Evolutionary conservation across 1,284 basidiomycete species (phyloP), one percentile per base, ranked within the genome.

Genomic region (Caloboletus firmus): DNA sequence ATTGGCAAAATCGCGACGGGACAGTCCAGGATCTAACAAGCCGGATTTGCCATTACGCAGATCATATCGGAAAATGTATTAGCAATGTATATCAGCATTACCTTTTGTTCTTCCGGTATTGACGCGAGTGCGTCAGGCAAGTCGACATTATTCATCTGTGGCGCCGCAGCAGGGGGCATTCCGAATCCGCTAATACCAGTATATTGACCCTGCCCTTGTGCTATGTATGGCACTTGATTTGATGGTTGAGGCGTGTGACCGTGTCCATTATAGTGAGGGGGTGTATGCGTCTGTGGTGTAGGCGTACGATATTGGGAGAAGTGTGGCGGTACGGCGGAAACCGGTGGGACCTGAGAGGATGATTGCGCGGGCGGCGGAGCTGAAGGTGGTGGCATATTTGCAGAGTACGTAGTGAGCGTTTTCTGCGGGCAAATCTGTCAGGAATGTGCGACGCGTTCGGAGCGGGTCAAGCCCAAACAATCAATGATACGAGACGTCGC

Each of bases 41-140:
- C 18, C 20, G 41, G 28, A 35, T 45, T 35, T 34, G 35, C 43
- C 30, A 45, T 50, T 17, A 43, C 28, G 49, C 42, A 37, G 41
- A 58, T 52, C 46, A 22, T 41, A 40, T n/a, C n/a, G 32, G 22
- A 48, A 50, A 53, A 56, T 15, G 12, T 32, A 47, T 35, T 49
- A 47, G 39, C 49, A 48, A 37, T 50, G 39, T 17, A 47, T 49
- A 44, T 52, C 44, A 54, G 39, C 56, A 68, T 51, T 61, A 84
- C 86, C 74, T 82, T 86, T 62, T 89, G 86, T 11, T 87, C 86
- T 47, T 87, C 84, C 10, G 84, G 82, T 44, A 89, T 80, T 18
- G 74, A 74, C 40, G 82, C 79, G 31, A 88, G 71, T 7, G 80
- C 74, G 36, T 82, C 81, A 9, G 81, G 77, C 17, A 81, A 51